These are phyloP conservation scores for Pezicula radicicola DNA, from an alignment of 2,329 filamentous ascomycete species.

Conservation along the genomic window DNA sequence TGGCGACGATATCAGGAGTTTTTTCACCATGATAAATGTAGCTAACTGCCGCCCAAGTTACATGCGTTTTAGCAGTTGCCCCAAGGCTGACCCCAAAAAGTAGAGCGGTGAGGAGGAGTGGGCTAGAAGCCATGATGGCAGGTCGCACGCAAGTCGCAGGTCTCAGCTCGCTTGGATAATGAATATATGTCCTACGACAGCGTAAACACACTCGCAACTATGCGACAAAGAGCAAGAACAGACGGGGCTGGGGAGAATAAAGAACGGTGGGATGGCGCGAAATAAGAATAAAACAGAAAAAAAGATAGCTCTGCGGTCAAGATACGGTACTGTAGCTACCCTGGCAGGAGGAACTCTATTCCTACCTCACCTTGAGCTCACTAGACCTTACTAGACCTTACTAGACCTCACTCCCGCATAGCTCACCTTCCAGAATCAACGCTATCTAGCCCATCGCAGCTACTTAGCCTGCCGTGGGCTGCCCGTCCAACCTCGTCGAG, in stretches of 20 bases:
- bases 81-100: not conserved
- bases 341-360: not conserved
- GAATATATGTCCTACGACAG: not conserved
- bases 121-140: constrained; percentile 2
- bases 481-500: not conserved
- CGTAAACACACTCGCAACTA: not conserved
- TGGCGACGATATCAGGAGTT: constrained; percentile 36
- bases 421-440: constrained; percentile 3
- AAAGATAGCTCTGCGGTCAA: not conserved
- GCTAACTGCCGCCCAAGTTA: constrained; percentile 24
- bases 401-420: not conserved
- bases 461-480: not conserved
- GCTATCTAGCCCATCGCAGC: not conserved
- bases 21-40: constrained; percentile 47
- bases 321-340: too few species aligned
- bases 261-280: not conserved
- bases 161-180: too few species aligned
- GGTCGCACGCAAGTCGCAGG: not conserved
- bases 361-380: constrained; percentile 2
- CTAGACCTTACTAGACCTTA: not conserved
- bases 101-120: constrained; percentile 7
- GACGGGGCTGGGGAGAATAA: not conserved
- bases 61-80: constrained; percentile 10
- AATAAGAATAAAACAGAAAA: constrained; percentile 1
- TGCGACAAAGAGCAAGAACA: not conserved